Conservation (phyloP, 768 basidiomycete genomes). For the Boletus eberwhitei region DNA sequence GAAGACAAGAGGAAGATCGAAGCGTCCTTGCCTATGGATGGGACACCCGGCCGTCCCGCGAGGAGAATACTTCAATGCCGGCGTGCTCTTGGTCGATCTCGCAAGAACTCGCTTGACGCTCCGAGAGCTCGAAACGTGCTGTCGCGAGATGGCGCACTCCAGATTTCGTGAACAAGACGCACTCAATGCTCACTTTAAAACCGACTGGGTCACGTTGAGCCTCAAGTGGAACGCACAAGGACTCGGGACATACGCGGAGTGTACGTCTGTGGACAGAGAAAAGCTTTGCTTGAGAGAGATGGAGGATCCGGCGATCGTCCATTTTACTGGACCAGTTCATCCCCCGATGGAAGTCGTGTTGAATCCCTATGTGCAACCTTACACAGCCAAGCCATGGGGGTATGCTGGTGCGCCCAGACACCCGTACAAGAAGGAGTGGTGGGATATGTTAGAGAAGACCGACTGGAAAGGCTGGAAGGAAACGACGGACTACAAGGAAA, state of each 20-base stretch:
- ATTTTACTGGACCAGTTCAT: conserved; percentile 57
- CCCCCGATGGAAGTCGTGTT: conserved; percentile 43
- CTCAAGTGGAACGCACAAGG: conserved; percentile 57
- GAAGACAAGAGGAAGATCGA: conserved; percentile 35
- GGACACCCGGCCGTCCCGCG: conserved; percentile 38
- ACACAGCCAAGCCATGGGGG: conserved; percentile 56
- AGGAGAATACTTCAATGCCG: conserved; percentile 51
- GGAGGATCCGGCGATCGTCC: conserved; percentile 45
- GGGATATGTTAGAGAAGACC: conserved; percentile 39
- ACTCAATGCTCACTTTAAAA: conserved; percentile 45
- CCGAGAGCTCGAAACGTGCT: conserved; percentile 26
- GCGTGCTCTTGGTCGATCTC: conserved; percentile 52
- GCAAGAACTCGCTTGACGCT: conserved; percentile 32
- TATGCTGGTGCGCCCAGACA: conserved; percentile 51
- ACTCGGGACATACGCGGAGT: conserved; percentile 48
- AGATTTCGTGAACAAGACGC: conserved; percentile 48
- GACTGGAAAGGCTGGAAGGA: conserved; percentile 38
- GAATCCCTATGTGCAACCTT: conserved; percentile 52
- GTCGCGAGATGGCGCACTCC: conserved; percentile 26
- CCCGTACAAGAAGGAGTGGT: conserved; percentile 49
- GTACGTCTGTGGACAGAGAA: conserved; percentile 34
- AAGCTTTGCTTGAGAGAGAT: conserved; percentile 33
- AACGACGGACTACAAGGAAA: conserved; percentile 22
- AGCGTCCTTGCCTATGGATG: conserved; percentile 28
- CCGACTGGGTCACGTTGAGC: conserved; percentile 40